Base-by-base conservation (phyloP, 371 early-diverging fungal species). In the Parasitella parasitica region DNA sequence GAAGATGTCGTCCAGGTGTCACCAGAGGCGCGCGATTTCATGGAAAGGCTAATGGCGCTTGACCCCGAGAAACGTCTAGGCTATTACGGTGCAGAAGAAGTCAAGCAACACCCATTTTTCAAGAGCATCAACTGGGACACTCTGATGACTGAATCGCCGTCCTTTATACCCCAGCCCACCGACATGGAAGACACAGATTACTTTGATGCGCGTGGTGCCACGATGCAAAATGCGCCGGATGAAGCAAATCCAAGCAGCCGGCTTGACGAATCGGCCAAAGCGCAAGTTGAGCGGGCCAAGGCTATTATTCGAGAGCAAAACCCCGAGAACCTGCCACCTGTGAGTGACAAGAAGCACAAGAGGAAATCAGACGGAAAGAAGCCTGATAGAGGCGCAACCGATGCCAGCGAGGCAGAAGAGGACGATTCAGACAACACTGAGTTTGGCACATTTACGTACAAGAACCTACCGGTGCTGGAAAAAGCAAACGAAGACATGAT, bases 361-460 rank as follows among this genome's bases (percentile, higher is more conserved):
- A 36, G 16, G 4, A 24, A 11, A 13, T 13, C 28, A 6, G 41
- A 43, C 7, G 54, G 59, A 28, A 55, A 24, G 7, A 57, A 57
- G 11, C 52, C 54, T 8, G 24, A 43, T 3, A 48, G n/a, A 43
- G 32, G 48, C 2, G n/a, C 51, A 2, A 50, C 13, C 0, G 35
- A 38, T 13, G 46, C 12, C n/a, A 39, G 55, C 4, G 20, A 27
- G 9, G 48, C 24, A 1, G 54, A 59, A 6, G 61, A 54, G 1
- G 48, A 58, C 30, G 63, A 64, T 2, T 53, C 67, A 15, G 69
- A 72, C 51, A 73, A 61, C 12, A 85, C 89, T 2, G 93, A 95
- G 54, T 97, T 97, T 81, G 97, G 97, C 20, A 90, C 92, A 12
- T 94, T 95, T 75, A 89, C 87, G 2, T 97, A 90, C 85, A 95